Evolutionary conservation across 805 yeast species (phyloP).

Genomic region (Starmera caribaea): DNA sequence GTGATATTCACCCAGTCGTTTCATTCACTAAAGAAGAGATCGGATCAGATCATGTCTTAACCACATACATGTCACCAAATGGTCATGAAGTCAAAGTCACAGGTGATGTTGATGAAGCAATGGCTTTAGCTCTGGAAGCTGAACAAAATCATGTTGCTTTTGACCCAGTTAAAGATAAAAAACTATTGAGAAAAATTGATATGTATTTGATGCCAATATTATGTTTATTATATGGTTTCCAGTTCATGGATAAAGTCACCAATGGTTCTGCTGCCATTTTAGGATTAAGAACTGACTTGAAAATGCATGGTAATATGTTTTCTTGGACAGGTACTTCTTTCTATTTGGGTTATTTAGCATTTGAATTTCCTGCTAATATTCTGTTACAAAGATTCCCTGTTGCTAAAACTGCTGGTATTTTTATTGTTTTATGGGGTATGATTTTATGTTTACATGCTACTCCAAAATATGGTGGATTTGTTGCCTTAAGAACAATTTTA

Average conservation of each 20-base stretch:
- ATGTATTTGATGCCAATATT: constrained; percentile 26
- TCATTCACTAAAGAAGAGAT: not conserved
- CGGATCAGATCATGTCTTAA: not conserved
- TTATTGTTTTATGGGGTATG: constrained; percentile 54
- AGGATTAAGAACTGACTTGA: constrained; percentile 29
- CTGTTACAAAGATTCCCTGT: constrained; percentile 53
- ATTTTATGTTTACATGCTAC: constrained; percentile 45
- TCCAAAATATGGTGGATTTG: constrained; percentile 25
- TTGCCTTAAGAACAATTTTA: constrained; percentile 36
- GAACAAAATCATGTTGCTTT: constrained; percentile 1
- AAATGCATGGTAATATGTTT: constrained; percentile 32
- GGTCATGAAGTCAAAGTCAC: not conserved
- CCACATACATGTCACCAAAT: not conserved
- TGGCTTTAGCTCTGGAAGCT: constrained; percentile 7
- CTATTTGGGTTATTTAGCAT: too few relatives aligned
- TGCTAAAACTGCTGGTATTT: constrained; percentile 36
- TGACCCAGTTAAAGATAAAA: constrained; percentile 20
- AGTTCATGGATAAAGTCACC: constrained; percentile 33
- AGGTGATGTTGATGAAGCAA: constrained; percentile 15
- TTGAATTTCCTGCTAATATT: too few relatives aligned
- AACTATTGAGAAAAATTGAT: constrained; percentile 30
- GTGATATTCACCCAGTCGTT: not conserved
- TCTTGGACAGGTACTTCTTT: too few relatives aligned
- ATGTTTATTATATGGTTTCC: constrained; percentile 24
- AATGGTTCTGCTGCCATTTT: constrained; percentile 33